Evolutionary conservation across 2,329 filamentous ascomycete species (phyloP).

Genomic region (Pseudocercospora cruenta): DNA sequence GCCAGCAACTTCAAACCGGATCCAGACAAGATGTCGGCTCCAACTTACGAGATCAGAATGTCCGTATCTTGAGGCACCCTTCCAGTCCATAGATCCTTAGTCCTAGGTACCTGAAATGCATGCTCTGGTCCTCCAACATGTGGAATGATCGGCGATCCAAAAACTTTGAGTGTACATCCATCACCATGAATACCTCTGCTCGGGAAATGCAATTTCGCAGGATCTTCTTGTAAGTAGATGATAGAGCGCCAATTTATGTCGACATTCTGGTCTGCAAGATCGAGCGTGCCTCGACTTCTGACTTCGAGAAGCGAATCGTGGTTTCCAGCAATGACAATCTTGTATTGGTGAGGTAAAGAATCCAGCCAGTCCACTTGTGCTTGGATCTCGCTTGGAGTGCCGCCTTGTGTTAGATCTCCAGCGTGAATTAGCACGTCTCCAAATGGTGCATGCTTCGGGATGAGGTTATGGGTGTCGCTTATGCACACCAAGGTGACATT

Average conservation of each 20-base stretch:
- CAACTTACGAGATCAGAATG: conserved; percentile 67
- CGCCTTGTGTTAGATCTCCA: conserved; percentile 78
- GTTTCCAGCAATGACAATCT: conserved; percentile 83
- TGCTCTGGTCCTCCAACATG: conserved; percentile 71
- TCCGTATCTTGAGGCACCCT: conserved; percentile 74
- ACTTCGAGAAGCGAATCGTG: conserved; percentile 86
- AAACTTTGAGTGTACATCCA: conserved; percentile 68
- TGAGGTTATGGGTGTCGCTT: conserved; percentile 80
- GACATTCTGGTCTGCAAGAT: conserved; percentile 54
- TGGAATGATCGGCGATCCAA: conserved; percentile 76
- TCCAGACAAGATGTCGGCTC: no score
- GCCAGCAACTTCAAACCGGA: no score
- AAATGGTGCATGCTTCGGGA: conserved; percentile 60
- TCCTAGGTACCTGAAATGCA: conserved; percentile 75
- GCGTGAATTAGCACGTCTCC: conserved; percentile 90
- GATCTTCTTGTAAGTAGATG: conserved; percentile 74
- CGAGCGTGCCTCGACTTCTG: conserved; percentile 57
- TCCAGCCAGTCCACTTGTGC: conserved; percentile 82
- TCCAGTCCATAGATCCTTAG: conserved; percentile 70
- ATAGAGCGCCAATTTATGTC: conserved; percentile 69
- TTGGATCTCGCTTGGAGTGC: conserved; percentile 75
- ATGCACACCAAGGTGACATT: conserved; percentile 80
- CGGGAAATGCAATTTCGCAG: conserved; percentile 65
- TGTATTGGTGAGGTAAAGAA: conserved; percentile 73
- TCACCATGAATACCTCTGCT: conserved; percentile 38